These are phyloP conservation scores for Phialophora expanda DNA, from an alignment of 2,329 filamentous ascomycete species.

Conservation along the genomic window DNA sequence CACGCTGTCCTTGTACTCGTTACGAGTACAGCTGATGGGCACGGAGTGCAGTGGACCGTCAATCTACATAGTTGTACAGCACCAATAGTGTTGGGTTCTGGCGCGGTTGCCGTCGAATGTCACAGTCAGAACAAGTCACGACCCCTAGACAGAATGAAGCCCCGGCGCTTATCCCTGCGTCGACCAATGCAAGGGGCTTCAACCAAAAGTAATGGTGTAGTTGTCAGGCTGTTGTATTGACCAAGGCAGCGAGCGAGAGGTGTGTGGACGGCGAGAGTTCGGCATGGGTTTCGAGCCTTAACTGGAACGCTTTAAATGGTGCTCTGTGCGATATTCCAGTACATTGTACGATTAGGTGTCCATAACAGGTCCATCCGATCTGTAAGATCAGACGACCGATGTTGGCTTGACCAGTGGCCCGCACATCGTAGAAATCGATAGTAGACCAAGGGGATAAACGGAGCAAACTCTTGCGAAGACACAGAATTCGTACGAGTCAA, in stretches of 20 bases:
- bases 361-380: neutral
- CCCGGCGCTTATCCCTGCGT: neutral
- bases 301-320: neutral
- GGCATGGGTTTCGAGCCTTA: neutral
- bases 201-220: neutral
- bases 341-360: neutral
- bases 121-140: neutral
- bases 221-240: neutral
- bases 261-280: neutral
- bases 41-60: neutral
- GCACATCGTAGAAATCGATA: neutral
- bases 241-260: neutral
- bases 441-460: neutral
- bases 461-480: neutral
- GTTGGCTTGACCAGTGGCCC: neutral
- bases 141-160: neutral
- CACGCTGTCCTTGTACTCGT: too few relatives aligned
- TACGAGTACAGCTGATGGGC: neutral
- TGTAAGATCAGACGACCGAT: neutral
- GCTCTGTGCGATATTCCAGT: neutral
- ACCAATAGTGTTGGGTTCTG: too few relatives aligned
- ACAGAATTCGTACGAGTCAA: neutral
- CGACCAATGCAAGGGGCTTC: neutral
- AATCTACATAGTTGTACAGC: neutral
- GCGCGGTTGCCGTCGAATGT: neutral